Evolutionary conservation across 768 basidiomycete species (phyloP).

Genomic region (Auricularia auricula-judae): DNA sequence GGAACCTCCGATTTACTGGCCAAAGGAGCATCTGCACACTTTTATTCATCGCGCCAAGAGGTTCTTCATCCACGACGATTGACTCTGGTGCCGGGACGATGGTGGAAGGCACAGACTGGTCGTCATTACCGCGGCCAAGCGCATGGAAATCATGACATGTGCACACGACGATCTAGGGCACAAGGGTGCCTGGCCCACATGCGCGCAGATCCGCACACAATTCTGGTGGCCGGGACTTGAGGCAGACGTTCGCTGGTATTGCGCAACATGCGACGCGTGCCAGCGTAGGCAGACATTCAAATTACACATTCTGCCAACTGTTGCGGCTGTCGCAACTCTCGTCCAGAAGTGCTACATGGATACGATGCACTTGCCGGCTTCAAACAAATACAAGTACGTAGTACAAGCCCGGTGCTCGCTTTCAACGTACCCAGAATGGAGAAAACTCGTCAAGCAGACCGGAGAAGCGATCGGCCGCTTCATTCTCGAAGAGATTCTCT

Average conservation of each 20-base stretch:
- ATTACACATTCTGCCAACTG: constrained; percentile 14
- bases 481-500: constrained; percentile 6
- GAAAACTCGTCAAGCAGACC: constrained; percentile 12
- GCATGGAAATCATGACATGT: constrained; percentile 3
- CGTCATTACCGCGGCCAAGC: background rate
- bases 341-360: constrained; percentile 12
- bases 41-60: background rate
- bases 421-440: constrained; percentile 12
- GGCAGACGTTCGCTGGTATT: constrained; percentile 20
- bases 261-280: constrained; percentile 23
- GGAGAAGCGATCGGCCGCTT: constrained; percentile 3
- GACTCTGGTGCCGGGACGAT: constrained; percentile 9
- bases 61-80: constrained; percentile 6
- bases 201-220: background rate
- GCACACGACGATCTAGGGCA: constrained; percentile 14
- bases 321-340: constrained; percentile 15
- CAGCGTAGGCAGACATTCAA: constrained; percentile 15
- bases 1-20: background rate
- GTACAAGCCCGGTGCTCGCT: constrained; percentile 16
- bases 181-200: constrained; percentile 9
- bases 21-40: background rate
- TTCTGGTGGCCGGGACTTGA: constrained; percentile 24
- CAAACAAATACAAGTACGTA: background rate
- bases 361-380: constrained; percentile 3
- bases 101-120: constrained; percentile 13